Conservation (phyloP, 2,329 filamentous ascomycete species). For the Fusarium pilosicola region DNA sequence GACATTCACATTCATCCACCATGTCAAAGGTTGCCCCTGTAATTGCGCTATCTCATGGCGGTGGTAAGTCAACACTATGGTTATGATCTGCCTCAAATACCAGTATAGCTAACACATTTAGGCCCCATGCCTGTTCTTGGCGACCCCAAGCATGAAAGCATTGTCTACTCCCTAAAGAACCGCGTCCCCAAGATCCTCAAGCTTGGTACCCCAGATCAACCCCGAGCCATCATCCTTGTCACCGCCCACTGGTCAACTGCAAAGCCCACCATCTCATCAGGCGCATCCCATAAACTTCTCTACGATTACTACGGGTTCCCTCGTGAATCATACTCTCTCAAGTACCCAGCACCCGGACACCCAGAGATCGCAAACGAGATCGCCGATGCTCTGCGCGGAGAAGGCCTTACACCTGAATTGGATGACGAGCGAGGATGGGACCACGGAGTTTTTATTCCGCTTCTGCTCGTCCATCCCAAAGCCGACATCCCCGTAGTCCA, state of each 20-base stretch:
- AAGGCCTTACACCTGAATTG: slow-evolving; percentile 56
- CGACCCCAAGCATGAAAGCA: slow-evolving; percentile 62
- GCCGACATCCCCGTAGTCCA: slow-evolving; percentile 67
- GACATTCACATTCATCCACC: slow-evolving; percentile 21
- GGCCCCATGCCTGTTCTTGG: slow-evolving; percentile 68
- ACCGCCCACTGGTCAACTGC: slow-evolving; percentile 67
- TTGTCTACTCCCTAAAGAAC: slow-evolving; percentile 62
- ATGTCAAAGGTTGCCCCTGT: slow-evolving; percentile 57
- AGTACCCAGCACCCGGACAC: slow-evolving; percentile 66
- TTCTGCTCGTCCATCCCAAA: slow-evolving; percentile 63
- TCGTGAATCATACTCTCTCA: slow-evolving; percentile 62
- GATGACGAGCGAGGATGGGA: slow-evolving; percentile 62
- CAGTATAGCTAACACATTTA: slow-evolving; percentile 21
- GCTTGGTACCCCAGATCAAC: slow-evolving; percentile 60
- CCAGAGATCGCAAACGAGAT: slow-evolving; percentile 63
- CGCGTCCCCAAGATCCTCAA: slow-evolving; percentile 65
- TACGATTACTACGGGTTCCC: slow-evolving; percentile 72
- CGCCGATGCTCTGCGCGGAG: slow-evolving; percentile 54
- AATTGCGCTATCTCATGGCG: slow-evolving; percentile 61
- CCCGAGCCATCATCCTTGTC: slow-evolving; percentile 64
- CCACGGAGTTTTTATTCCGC: slow-evolving; percentile 69
- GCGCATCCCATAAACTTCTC: slow-evolving; percentile 56
- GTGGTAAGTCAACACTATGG: slow-evolving; percentile 47
- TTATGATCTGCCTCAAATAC: background rate
- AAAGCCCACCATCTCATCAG: slow-evolving; percentile 62